Base-by-base conservation (phyloP, 768 basidiomycete species). In the Hypholoma sublateritium region DNA sequence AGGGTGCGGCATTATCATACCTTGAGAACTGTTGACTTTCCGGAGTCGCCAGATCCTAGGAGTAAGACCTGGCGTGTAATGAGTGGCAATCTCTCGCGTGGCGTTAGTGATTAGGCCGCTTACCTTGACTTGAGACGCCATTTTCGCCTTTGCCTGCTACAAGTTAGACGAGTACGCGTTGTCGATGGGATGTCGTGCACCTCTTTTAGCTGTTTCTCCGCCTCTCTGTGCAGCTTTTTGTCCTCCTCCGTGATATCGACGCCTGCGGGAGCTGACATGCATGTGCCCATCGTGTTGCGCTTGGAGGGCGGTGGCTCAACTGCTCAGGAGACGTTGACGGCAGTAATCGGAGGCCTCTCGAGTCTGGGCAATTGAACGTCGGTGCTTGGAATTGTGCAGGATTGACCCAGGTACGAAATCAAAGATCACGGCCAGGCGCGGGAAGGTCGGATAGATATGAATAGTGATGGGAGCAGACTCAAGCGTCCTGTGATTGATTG, bases 11-110 rank as follows among this genome's bases (percentile, higher is more conserved):
- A n/a, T 43, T 14, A 36, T 12, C 50, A 43, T 59, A 88, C 89
- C 79, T 94, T 95, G 70, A 95, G 80, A 66, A 97, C 81, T 8
- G 95, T 97, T 5, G 90, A 92, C 73, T 97, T 98, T 21, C 95
- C 95, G 32, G 89, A 91, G 69, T 96, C 95, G 25, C 95, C 95
- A 42, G 95, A 95, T 42, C 95, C 95, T 37, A 98, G 80, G 22
- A 98, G 79, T 49, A 98, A 78, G 14, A 97, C 87, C 89, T 95
- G 59, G 19, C 55, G 6, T 50, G 32, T 16, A 48, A 57, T 50
- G 50, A 39, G 37, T 32, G 39, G 55, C 16, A 24, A 28, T 57
- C 4, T 58, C 16, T 45, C 57, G 44, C 37, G 37, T 45, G 51
- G 43, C 37, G 25, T 50, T 34, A 46, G 45, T 43, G 22, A 46